Percentiles rank a stretch among this genome's conserved stretches.
phyloP scores from a whole-genome alignment of 2,329 filamentous ascomycete species.

The Beauveria bassiana region DNA sequence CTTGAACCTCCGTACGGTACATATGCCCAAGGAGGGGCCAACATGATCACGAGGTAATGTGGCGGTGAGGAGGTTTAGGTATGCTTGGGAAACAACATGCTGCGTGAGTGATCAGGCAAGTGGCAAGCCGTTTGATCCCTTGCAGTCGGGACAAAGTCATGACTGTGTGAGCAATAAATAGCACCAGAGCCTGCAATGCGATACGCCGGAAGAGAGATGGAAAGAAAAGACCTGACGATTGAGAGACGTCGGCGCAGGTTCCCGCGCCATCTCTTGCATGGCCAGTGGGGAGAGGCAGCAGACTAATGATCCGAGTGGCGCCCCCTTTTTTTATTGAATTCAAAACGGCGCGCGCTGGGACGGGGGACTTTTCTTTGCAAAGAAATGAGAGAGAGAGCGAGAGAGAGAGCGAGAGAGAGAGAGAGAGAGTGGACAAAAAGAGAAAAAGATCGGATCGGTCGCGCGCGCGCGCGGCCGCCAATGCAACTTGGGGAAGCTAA shows the following conservation, averaged over 20 bases:
- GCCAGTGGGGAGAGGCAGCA: not conserved
- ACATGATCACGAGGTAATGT: constrained; percentile 3
- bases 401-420: not conserved
- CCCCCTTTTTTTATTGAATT: not conserved
- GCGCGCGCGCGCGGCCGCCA: not conserved
- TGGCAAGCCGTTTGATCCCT: not conserved
- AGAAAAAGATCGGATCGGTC: constrained; percentile 2
- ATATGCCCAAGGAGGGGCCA: not conserved
- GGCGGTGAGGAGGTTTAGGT: not conserved
- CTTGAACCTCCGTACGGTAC: not conserved
- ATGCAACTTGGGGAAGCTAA: not conserved
- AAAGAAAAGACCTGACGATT: not conserved
- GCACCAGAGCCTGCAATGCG: too few relatives aligned
- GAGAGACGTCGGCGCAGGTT: not conserved
- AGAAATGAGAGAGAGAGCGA: not conserved
- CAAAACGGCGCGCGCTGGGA: not conserved
- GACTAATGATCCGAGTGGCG: not conserved
- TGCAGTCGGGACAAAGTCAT: not conserved
- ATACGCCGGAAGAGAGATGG: not conserved
- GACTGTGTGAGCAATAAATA: not conserved
- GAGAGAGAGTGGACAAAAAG: not conserved
- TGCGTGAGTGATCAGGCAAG: not conserved
- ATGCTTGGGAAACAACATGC: not conserved
- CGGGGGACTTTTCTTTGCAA: too few relatives aligned
- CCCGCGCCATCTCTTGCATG: not conserved